Percentiles rank a stretch among this genome's conserved stretches.
phyloP scores from a whole-genome alignment of 2,329 filamentous ascomycete genomes.

The Cladosporium sp. region DNA sequence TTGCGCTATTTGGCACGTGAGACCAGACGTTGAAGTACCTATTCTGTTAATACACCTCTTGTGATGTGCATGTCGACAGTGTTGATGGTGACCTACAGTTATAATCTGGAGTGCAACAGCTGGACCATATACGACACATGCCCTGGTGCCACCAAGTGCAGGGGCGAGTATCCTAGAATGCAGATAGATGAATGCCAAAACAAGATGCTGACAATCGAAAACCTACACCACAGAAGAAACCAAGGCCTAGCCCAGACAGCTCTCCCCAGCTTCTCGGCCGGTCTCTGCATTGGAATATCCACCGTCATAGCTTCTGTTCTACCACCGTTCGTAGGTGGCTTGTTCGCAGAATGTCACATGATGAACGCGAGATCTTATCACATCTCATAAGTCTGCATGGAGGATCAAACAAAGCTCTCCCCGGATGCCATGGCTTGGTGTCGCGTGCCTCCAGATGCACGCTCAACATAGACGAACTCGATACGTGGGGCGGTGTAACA shows the following conservation, averaged over 20 bases:
- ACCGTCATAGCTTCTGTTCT: not conserved
- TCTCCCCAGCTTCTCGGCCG: not conserved
- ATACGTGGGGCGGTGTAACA: not conserved
- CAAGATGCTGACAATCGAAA: not conserved
- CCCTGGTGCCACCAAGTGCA: not conserved
- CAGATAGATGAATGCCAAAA: not conserved
- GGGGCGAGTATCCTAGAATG: not conserved
- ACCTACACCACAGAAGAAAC: not conserved
- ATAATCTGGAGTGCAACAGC: not conserved
- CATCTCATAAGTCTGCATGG: not conserved
- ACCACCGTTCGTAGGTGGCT: not conserved
- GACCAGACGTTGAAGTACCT: not conserved
- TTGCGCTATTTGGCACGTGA: not conserved
- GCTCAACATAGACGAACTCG: not conserved
- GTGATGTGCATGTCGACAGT: not conserved
- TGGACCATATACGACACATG: not conserved
- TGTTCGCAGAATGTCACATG: not conserved
- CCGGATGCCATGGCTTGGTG: not conserved
- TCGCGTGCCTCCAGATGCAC: not conserved
- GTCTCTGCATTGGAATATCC: not conserved
- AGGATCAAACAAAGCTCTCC: not conserved
- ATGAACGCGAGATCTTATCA: not conserved
- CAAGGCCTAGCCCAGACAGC: not conserved
- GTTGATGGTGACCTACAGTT: not conserved
- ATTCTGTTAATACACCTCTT: not conserved